A percentile compares a stretch with the other conserved stretches of the same genome.
These are phyloP conservation scores for Didymella glomerata DNA, from an alignment of 2,329 filamentous ascomycete species.

Conservation along the genomic window DNA sequence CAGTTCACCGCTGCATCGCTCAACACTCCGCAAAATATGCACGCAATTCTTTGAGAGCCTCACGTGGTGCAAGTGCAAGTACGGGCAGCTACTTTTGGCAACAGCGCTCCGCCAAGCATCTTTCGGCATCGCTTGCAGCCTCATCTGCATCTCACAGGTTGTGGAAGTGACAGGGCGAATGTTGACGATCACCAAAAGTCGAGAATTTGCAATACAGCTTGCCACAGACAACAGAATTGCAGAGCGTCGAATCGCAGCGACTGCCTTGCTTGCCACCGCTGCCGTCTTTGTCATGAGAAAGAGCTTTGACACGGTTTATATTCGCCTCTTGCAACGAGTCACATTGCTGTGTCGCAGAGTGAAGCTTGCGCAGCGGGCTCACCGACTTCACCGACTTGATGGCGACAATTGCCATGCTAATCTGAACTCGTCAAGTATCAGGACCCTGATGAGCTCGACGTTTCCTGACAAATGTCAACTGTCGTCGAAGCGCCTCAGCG, in stretches of 20 bases:
- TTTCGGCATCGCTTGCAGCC: conserved; percentile 9
- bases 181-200: neutral
- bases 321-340: conserved; percentile 10
- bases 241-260: conserved; percentile 13
- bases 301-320: conserved; percentile 5
- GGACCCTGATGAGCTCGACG: conserved; percentile 4
- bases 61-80: neutral
- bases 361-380: conserved; percentile 24
- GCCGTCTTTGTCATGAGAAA: conserved; percentile 14
- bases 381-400: conserved; percentile 31
- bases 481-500: conserved; percentile 22
- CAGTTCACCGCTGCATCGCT: conserved; percentile 22
- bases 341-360: conserved; percentile 25
- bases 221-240: conserved; percentile 4
- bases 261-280: conserved; percentile 20
- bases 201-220: conserved; percentile 8
- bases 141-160: conserved; percentile 14
- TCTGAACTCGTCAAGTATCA: conserved; percentile 24
- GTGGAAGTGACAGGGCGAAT: conserved; percentile 21
- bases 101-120: conserved; percentile 10
- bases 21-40: conserved; percentile 18
- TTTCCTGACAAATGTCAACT: conserved; percentile 14
- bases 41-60: conserved; percentile 8
- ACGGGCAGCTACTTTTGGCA: conserved; percentile 7
- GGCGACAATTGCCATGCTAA: conserved; percentile 21